Conservation (phyloP, 2,329 filamentous ascomycete species). For the Pseudogymnoascus sp. region DNA sequence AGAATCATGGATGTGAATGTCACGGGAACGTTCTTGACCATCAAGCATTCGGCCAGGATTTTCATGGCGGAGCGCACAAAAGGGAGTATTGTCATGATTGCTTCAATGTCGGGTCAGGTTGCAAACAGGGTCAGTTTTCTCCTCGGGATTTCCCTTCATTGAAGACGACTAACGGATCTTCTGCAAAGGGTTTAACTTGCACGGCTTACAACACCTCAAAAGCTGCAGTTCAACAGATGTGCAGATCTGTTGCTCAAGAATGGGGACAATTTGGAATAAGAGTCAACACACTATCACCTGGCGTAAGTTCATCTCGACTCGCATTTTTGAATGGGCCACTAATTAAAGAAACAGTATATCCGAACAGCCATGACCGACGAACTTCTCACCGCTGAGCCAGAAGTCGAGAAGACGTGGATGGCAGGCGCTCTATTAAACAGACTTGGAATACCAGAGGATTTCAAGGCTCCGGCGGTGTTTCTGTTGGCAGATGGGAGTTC, state of each 20-base stretch:
- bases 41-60: conserved; percentile 58
- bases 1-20: conserved; percentile 63
- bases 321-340: not conserved
- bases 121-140: conserved; percentile 10
- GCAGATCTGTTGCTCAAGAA: conserved; percentile 50
- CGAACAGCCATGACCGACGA: conserved; percentile 40
- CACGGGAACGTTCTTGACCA: conserved; percentile 61
- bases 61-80: conserved; percentile 33
- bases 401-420: conserved; percentile 52
- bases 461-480: conserved; percentile 59
- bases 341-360: conserved; percentile 29
- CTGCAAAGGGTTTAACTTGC: conserved; percentile 47
- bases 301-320: conserved; percentile 20
- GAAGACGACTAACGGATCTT: not conserved
- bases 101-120: conserved; percentile 35
- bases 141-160: not conserved
- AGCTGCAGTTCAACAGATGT: conserved; percentile 51
- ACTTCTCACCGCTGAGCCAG: conserved; percentile 27
- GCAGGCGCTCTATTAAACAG: conserved; percentile 72
- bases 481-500: conserved; percentile 54
- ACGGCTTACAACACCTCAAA: conserved; percentile 56
- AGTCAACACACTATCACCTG: conserved; percentile 58
- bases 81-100: conserved; percentile 43
- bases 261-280: conserved; percentile 55
- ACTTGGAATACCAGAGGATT: conserved; percentile 57